Percentiles rank a stretch among this genome's conserved stretches.
phyloP scores from a whole-genome alignment of 2,329 filamentous ascomycete species.

The Fusarium tuaranense region DNA sequence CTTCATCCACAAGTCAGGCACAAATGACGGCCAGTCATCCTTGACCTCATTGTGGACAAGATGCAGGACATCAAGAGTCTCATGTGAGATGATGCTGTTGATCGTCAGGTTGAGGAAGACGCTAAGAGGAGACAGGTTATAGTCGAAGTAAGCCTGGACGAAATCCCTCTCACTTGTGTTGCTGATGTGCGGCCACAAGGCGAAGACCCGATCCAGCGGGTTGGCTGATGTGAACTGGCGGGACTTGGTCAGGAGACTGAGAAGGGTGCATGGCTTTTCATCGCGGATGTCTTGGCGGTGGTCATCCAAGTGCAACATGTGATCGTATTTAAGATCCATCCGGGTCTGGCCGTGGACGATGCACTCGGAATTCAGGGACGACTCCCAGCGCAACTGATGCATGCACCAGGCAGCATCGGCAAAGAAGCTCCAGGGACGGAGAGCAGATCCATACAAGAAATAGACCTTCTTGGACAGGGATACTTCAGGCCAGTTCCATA shows the following conservation, averaged over 20 bases:
- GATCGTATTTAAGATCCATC: constrained; percentile 14
- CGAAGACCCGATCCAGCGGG: constrained; percentile 12
- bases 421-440: constrained; percentile 13
- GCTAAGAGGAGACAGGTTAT: constrained; percentile 5
- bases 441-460: constrained; percentile 11
- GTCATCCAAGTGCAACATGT: constrained; percentile 12
- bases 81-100: constrained; percentile 9
- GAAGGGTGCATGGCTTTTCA: constrained; percentile 3
- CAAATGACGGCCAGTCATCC: constrained; percentile 12
- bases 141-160: constrained; percentile 12
- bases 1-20: constrained; percentile 15
- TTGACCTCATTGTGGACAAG: constrained; percentile 11
- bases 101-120: constrained; percentile 16
- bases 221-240: constrained; percentile 11
- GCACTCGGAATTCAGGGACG: constrained; percentile 12
- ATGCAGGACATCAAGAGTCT: constrained; percentile 9
- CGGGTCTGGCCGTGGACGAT: constrained; percentile 12
- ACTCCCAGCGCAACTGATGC: constrained; percentile 14
- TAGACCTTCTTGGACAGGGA: constrained; percentile 17
- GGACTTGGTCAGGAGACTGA: constrained; percentile 13
- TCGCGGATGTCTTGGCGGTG: constrained; percentile 6
- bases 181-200: constrained; percentile 11
- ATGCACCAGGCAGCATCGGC: constrained; percentile 14
- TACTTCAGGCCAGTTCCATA: constrained; percentile 16
- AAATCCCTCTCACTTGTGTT: constrained; percentile 2